phyloP scores from a whole-genome alignment of 2,329 filamentous ascomycete genomes.

The Cladosporium colombiae region DNA sequence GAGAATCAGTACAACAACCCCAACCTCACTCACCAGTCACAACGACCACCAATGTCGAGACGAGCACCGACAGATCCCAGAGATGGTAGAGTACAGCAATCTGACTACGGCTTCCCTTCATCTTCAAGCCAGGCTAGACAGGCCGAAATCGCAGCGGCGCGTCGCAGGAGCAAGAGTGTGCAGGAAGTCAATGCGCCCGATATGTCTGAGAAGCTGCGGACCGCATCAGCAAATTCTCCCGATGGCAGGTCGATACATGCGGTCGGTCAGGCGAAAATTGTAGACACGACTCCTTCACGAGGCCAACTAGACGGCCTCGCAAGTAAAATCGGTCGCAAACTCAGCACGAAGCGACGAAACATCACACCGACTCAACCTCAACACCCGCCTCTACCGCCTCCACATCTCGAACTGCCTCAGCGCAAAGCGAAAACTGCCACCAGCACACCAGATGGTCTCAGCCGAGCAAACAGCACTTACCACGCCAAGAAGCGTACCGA shows the following conservation, averaged over 20 bases:
- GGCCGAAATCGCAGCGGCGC: background rate
- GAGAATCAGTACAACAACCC: constrained; percentile 8
- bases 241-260: constrained; percentile 14
- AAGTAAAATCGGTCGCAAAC: constrained; percentile 9
- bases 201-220: constrained; percentile 13
- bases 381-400: background rate
- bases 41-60: background rate
- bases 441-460: constrained; percentile 42
- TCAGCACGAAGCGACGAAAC: constrained; percentile 14
- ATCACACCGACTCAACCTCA: constrained; percentile 1
- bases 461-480: constrained; percentile 17
- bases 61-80: constrained; percentile 13
- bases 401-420: constrained; percentile 13
- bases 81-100: background rate
- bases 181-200: constrained; percentile 5
- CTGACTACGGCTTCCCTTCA: background rate
- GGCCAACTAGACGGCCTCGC: constrained; percentile 1
- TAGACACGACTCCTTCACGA: background rate
- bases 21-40: constrained; percentile 6
- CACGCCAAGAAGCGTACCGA: background rate
- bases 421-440: constrained; percentile 49
- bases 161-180: constrained; percentile 14
- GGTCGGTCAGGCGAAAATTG: constrained; percentile 13
- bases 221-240: constrained; percentile 12
- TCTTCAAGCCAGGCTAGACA: background rate